These are phyloP conservation scores for Aphanoascus verrucosus DNA, from an alignment of 2,329 filamentous ascomycete genomes.

Conservation along the genomic window DNA sequence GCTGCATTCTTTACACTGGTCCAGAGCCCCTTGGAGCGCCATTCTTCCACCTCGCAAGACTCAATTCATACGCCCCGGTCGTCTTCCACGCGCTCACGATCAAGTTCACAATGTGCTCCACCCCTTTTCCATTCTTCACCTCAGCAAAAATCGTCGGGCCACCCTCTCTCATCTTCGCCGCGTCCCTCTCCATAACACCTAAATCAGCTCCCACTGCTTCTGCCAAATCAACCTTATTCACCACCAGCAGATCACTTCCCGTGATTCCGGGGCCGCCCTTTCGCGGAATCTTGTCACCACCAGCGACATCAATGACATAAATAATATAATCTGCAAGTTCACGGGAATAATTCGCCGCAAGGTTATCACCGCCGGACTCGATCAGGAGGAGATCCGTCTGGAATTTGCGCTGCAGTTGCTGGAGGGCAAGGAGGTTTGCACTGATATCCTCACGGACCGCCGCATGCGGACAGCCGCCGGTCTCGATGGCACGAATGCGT, in stretches of 20 bases:
- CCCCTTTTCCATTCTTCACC: slow-evolving; percentile 82
- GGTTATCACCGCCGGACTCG: slow-evolving; percentile 89
- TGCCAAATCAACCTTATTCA: slow-evolving; percentile 96
- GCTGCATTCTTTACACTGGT: slow-evolving; percentile 14
- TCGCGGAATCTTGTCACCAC: slow-evolving; percentile 89
- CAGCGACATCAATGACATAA: slow-evolving; percentile 95
- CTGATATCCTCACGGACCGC: slow-evolving; percentile 95
- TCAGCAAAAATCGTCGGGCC: slow-evolving; percentile 93
- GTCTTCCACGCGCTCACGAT: slow-evolving; percentile 88
- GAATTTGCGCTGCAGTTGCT: slow-evolving; percentile 75
- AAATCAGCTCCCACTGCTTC: slow-evolving; percentile 84
- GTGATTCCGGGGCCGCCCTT: slow-evolving; percentile 97
- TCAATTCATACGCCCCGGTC: slow-evolving; percentile 56
- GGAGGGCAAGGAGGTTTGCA: slow-evolving; percentile 82
- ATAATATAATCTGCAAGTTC: slow-evolving; percentile 96
- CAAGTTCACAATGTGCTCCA: slow-evolving; percentile 77
- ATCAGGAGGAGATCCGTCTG: slow-evolving; percentile 77
- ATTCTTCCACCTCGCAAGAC: slow-evolving; percentile 36
- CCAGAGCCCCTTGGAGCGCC: slow-evolving; percentile 32
- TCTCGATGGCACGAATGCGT: slow-evolving; percentile 92
- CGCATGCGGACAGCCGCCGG: slow-evolving; percentile 91
- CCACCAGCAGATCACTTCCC: slow-evolving; percentile 81
- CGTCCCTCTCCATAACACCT: slow-evolving; percentile 86
- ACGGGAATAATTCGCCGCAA: slow-evolving; percentile 90
- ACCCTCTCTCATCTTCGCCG: slow-evolving; percentile 86